Percentiles rank a stretch among this genome's conserved stretches.
Conservation (phyloP, 257 asterid genomes). For the Solanum stenotomum region DNA sequence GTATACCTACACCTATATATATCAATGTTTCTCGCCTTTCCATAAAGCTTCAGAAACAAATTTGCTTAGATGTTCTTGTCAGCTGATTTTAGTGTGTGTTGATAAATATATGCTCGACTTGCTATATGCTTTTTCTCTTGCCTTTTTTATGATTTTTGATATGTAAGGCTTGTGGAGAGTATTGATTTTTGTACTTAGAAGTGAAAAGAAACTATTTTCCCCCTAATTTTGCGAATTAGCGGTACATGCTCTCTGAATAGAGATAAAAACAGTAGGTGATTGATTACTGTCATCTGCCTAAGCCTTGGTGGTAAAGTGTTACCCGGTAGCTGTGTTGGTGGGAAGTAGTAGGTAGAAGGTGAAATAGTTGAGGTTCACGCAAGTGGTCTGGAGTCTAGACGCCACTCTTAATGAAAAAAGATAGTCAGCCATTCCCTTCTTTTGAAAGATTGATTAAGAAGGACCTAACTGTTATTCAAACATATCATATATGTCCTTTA, state of each 20-base stretch:
- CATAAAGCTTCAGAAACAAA: neutral
- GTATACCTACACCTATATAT: neutral
- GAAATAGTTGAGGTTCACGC: neutral
- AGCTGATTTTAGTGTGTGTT: neutral
- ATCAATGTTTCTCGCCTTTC: neutral
- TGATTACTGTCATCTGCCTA: neutral
- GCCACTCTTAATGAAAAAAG: neutral
- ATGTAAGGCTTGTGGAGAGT: neutral
- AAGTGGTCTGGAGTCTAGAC: neutral
- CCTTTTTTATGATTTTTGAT: neutral
- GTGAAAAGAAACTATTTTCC: fast-evolving
- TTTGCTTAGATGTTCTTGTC: neutral
- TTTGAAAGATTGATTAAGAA: too few species aligned
- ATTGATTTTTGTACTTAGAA: neutral
- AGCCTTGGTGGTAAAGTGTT: neutral
- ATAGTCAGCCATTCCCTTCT: too few species aligned
- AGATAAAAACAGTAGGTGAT: neutral
- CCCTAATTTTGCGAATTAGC: neutral
- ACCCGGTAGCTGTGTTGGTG: neutral
- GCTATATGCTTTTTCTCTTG: neutral
- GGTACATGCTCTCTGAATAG: neutral
- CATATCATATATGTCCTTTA: too few species aligned
- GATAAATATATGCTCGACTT: neutral
- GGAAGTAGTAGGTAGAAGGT: neutral
- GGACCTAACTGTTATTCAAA: too few species aligned